Conservation (phyloP, 1,139 yeast species). For the Candida sp. region DNA sequence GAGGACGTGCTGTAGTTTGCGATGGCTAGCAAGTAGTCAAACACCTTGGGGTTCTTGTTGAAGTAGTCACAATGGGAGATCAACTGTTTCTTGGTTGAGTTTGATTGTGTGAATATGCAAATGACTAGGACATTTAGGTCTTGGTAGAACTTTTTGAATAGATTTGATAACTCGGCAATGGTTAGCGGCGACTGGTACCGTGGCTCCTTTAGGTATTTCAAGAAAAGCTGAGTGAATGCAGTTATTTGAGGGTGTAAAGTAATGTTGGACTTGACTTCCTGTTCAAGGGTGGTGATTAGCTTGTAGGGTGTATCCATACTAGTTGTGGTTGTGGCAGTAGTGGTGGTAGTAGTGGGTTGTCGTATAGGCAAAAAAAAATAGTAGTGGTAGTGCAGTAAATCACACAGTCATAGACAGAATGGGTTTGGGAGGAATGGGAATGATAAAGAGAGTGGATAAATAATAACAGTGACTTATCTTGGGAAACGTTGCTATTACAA, state of each 20-base stretch:
- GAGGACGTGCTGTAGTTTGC: conserved; percentile 45
- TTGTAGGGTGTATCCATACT: conserved; percentile 10
- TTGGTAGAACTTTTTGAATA: conserved; percentile 39
- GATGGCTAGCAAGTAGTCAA: conserved; percentile 49
- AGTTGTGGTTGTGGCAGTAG: neutral
- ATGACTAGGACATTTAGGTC: conserved; percentile 42
- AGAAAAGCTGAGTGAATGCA: conserved; percentile 25
- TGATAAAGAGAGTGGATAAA: no score
- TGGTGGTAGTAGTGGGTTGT: no score
- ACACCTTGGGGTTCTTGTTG: conserved; percentile 32
- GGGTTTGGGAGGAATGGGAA: no score
- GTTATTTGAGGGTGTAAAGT: conserved; percentile 15
- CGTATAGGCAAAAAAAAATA: no score
- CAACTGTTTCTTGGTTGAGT: conserved; percentile 41
- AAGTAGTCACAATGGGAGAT: conserved; percentile 34
- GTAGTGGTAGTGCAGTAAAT: no score
- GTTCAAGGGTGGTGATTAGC: conserved; percentile 13
- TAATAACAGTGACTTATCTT: no score
- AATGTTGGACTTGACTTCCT: conserved; percentile 14
- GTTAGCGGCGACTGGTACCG: conserved; percentile 47
- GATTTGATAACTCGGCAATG: conserved; percentile 33
- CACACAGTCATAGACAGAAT: no score
- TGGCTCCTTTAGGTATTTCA: conserved; percentile 46
- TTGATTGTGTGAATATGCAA: conserved; percentile 41
- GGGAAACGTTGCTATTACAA: no score